A percentile compares a stretch with the other conserved stretches of the same genome.
phyloP scores from a whole-genome alignment of 1,284 basidiomycete genomes.

The Cronartium ribicola region DNA sequence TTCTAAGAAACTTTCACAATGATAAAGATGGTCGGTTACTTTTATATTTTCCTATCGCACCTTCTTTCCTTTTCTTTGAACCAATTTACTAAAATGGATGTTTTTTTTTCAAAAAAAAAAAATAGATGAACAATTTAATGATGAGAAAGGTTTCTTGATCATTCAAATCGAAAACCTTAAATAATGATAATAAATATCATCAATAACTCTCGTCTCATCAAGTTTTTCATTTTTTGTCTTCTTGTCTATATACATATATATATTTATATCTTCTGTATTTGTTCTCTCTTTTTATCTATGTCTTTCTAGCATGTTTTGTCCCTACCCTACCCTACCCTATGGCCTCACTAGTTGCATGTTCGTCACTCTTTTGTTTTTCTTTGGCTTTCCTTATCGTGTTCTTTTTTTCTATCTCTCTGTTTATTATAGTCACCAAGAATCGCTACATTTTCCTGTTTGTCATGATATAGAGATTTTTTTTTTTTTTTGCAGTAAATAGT shows the following conservation, averaged over 20 bases:
- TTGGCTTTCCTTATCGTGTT: no score
- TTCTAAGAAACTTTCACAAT: conserved; percentile 91
- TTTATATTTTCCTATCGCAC: not conserved
- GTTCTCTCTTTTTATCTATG: not conserved
- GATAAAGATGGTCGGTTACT: conserved; percentile 72
- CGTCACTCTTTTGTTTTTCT: no score
- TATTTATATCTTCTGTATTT: not conserved
- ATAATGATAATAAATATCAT: not conserved
- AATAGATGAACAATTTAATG: conserved; percentile 88
- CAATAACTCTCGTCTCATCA: not conserved
- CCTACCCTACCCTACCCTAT: not conserved
- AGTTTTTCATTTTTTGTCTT: not conserved
- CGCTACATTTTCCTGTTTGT: no score
- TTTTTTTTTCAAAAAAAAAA: not conserved
- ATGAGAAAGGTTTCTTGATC: conserved; percentile 95
- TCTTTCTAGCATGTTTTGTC: not conserved
- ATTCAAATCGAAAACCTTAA: conserved; percentile 62
- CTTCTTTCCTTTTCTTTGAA: not conserved
- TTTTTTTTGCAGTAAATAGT: no score
- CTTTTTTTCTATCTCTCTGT: no score
- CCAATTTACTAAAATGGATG: not conserved
- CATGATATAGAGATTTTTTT: no score
- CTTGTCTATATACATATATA: not conserved
- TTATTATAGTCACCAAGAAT: no score
- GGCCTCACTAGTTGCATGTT: not conserved